These are phyloP conservation scores for Prunus dulcis DNA, from an alignment of 306 rosid genomes.

Conservation along the genomic window DNA sequence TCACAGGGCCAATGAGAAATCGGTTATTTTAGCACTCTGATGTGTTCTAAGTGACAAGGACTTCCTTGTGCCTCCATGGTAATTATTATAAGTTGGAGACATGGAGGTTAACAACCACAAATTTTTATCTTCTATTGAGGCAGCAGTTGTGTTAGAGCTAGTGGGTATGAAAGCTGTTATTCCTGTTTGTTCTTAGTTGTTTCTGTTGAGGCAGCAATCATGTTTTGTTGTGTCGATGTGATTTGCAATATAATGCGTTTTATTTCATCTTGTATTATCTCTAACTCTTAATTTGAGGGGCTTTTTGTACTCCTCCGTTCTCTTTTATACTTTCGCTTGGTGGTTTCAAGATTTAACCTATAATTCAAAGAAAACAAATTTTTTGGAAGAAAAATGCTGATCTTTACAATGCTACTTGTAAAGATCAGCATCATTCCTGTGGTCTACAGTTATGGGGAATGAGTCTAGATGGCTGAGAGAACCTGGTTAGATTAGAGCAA, in stretches of 20 bases:
- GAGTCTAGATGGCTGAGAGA: constrained; percentile 3
- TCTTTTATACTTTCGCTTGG: too few relatives aligned
- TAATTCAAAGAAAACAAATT: not conserved
- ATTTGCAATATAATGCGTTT: not conserved
- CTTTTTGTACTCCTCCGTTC: not conserved
- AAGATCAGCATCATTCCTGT: not conserved
- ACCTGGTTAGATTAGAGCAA: not conserved
- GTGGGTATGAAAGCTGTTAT: not conserved
- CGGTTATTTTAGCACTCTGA: not conserved
- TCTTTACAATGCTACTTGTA: not conserved
- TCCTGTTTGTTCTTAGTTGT: not conserved
- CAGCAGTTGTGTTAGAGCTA: too few relatives aligned
- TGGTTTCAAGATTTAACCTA: not conserved
- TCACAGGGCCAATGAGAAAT: not conserved
- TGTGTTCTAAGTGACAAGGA: too few relatives aligned
- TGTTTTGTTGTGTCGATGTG: not conserved
- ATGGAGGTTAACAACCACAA: too few relatives aligned
- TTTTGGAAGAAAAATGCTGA: not conserved
- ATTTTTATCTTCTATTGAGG: not conserved
- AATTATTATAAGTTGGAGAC: not conserved
- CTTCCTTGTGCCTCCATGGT: not conserved
- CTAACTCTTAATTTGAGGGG: not conserved
- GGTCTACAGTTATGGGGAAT: not conserved
- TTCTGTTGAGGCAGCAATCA: not conserved
- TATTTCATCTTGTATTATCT: not conserved